phyloP scores from a whole-genome alignment of 2,329 filamentous ascomycete species.

The Hansfordia pulvinata region DNA sequence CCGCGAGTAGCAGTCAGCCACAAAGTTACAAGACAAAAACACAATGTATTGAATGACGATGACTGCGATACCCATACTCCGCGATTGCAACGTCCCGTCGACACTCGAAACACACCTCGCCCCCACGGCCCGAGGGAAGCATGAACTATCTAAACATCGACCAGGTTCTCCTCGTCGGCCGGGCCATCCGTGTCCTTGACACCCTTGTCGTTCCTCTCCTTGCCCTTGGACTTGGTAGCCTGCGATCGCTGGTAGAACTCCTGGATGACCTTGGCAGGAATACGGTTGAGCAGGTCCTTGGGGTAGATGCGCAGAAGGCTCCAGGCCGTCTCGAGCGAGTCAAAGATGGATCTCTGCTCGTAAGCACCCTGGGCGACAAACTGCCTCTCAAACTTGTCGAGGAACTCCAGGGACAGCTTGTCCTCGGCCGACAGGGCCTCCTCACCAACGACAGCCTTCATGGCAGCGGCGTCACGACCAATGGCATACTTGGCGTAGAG shows the following conservation, averaged over 20 bases:
- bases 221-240: constrained; percentile 49
- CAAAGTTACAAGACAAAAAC: constrained; percentile 3
- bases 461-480: constrained; percentile 91
- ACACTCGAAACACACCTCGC: constrained; percentile 9
- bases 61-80: constrained; percentile 10
- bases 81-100: constrained; percentile 7
- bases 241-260: constrained; percentile 67
- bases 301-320: constrained; percentile 92
- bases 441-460: constrained; percentile 99
- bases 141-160: constrained; percentile 34
- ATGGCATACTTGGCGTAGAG: constrained; percentile 99
- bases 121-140: constrained; percentile 1
- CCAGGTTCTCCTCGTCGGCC: constrained; percentile 42
- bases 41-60: constrained; percentile 10
- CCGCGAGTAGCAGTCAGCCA: background rate
- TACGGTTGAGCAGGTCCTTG: constrained; percentile 95
- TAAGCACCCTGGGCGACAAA: constrained; percentile 91
- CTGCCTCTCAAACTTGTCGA: constrained; percentile 94
- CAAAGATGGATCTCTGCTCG: constrained; percentile 81
- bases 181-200: constrained; percentile 28
- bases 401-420: constrained; percentile 93
- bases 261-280: constrained; percentile 69
- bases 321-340: constrained; percentile 94
- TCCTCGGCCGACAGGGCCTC: constrained; percentile 92
- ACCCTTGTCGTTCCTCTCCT: constrained; percentile 27